Base-by-base conservation (phyloP, 164 flowering plant species). In the Vitis rupestris region DNA sequence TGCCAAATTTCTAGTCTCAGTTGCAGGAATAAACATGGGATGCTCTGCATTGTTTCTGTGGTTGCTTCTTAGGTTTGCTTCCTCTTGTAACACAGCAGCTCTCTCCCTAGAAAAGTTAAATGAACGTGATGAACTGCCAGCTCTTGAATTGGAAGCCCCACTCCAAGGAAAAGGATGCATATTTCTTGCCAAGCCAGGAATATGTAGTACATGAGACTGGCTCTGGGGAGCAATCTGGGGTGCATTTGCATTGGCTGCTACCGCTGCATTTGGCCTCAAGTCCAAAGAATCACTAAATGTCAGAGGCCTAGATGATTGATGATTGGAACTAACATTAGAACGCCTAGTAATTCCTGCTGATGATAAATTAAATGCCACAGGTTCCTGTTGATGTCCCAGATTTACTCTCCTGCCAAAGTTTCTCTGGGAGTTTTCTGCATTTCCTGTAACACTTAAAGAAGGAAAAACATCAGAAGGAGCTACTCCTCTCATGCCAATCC, bases 81-180 rank as follows among this genome's bases (percentile, higher is more conserved):
- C 86, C 17, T 73, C 83, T 27, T 68, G 68, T 10, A 72, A 63
- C 44, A 68, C 57, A 14, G 69, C 62, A 69, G 64, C 74, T 71
- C 86, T 73, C 27, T 80, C 83, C 44, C 76, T 72, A 70, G 80
- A 56, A 16, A 59, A 27, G 50, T 37, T 53, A 6, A 65, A 3
- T 23, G 83, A 72, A 74, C 76, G 65, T 30, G 82, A 68, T 56
- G 75, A 63, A 50, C 72, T 73, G 11, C 77, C 75, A 55, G 59
- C 71, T 71, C 79, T 84, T 51, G 87, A 73, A 80, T n/a, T 77
- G 9, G 82, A 80, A 67, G 74, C 44, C n/a, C 78, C 81, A 76
- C 65, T 75, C 86, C 82, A 82, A 23, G 75, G 78, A 12, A 81
- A 78, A 55, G 80, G 79, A 54, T 67, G 83, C 19, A 69, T 10